Evolutionary conservation across 257 asterid species (phyloP).

Genomic region (Nicotiana tomentosiformis): DNA sequence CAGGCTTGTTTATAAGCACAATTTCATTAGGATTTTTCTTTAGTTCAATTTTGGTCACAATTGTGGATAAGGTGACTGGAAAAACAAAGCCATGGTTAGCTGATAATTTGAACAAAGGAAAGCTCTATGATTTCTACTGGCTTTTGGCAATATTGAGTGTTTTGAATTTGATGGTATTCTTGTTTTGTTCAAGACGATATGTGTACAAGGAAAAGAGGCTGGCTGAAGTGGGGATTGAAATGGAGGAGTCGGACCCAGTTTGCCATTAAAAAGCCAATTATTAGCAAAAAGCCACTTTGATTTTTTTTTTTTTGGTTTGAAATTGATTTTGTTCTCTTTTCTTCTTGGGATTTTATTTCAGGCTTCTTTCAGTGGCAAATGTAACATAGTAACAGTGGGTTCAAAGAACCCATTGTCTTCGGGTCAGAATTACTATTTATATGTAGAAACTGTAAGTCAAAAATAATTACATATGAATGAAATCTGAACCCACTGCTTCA

Average conservation of each 20-base stretch:
- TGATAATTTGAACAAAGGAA: constrained; percentile 61
- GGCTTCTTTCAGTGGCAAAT: not conserved
- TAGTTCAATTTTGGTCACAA: constrained; percentile 57
- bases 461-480: not conserved
- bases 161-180: constrained; percentile 41
- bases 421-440: not conserved
- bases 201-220: constrained; percentile 87
- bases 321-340: not conserved
- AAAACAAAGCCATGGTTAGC: constrained; percentile 65
- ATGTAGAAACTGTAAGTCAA: not conserved
- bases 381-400: not conserved
- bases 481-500: not conserved
- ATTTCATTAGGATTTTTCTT: constrained; percentile 67
- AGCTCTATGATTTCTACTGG: constrained; percentile 70
- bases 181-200: constrained; percentile 46
- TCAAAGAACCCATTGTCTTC: not conserved
- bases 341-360: not conserved
- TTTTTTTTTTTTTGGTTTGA: not conserved
- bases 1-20: constrained; percentile 73
- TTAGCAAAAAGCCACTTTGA: not conserved
- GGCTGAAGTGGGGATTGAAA: constrained; percentile 47
- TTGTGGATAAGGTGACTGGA: constrained; percentile 56
- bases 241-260: constrained; percentile 40
- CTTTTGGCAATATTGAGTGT: constrained; percentile 47
- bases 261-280: constrained; percentile 26